Base-by-base conservation (phyloP, 176 grass and related monocot species). In the Paspalum notatum region DNA sequence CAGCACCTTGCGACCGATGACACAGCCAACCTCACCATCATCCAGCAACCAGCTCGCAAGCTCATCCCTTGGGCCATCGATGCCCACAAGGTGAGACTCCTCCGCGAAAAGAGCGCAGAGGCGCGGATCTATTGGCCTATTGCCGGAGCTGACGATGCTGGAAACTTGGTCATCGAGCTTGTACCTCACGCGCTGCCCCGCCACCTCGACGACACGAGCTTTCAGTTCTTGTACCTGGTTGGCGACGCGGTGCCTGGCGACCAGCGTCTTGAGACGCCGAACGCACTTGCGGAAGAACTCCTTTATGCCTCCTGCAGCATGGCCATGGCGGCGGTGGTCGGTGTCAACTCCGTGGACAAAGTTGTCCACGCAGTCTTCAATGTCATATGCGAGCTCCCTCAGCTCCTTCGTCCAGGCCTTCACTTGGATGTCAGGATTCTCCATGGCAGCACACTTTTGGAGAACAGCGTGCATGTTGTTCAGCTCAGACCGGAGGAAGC, bases 361-460 rank as follows among this genome's bases (percentile, higher is more conserved):
- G 13, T 39, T 9, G 61, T 64, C 27, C 61, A 64, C 61, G 61
- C 61, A 64, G 61, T 64, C 61, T 24, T 64, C 61, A 13, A 64
- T 64, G 27, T 64, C 27, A 14, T 64, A 64, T 0, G 61, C 61
- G 6, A 64, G 27, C 27, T 64, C 61, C 27, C 61, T 64, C 13
- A 39, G 13, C 32, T 64, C 61, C 13, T 7, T 64, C 39, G 61
- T 39, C 61, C 61, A 64, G 61, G 61, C 61, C 27, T 17, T 38
- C 61, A 64, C 61, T 64, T 39, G 61, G 14, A 39, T 10, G 27
- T 64, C 61, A n/a, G n/a, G n/a, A n/a, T n/a, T 25, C 57, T 60
- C 57, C 57, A 10, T 60, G 11, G 57, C 22, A 9, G 57, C 8
- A 8, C 57, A 60, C 22, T 60, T 60, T 5, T 60, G 57, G 22